A percentile compares a stretch with the other conserved stretches of the same genome.
phyloP scores from a whole-genome alignment of 2,329 filamentous ascomycete species.

The Chaetoscypha palmicola region DNA sequence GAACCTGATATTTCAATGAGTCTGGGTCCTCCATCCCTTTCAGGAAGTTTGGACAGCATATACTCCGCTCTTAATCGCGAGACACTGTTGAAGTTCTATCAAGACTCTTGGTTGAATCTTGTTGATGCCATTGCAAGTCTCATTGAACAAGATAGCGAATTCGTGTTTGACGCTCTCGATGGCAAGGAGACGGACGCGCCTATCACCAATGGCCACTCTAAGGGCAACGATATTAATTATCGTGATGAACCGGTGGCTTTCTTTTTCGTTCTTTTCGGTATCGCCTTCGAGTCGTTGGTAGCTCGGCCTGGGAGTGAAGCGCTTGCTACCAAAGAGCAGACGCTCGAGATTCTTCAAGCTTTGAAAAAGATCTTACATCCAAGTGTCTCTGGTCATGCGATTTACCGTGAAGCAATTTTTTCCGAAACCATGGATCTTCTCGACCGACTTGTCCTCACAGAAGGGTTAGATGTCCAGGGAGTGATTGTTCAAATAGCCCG shows the following conservation, averaged over 20 bases:
- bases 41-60: constrained; percentile 83
- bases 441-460: constrained; percentile 85
- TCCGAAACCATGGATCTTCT: constrained; percentile 95
- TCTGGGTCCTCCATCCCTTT: constrained; percentile 70
- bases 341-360: constrained; percentile 80
- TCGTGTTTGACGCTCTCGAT: constrained; percentile 94
- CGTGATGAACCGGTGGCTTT: constrained; percentile 96
- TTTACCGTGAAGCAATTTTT: constrained; percentile 93
- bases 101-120: constrained; percentile 92
- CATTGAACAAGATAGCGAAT: constrained; percentile 95
- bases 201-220: constrained; percentile 40
- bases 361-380: constrained; percentile 93
- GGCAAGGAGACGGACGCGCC: constrained; percentile 57
- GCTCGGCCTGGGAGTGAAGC: constrained; percentile 64
- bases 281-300: constrained; percentile 92
- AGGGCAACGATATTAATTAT: constrained; percentile 84
- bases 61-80: constrained; percentile 93
- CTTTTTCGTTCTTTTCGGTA: constrained; percentile 96
- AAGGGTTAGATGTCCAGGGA: constrained; percentile 78
- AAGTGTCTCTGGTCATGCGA: constrained; percentile 89
- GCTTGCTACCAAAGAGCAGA: constrained; percentile 68
- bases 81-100: constrained; percentile 89
- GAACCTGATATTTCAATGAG: constrained; percentile 96
- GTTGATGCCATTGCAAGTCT: constrained; percentile 96
- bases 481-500: constrained; percentile 93